Conservation (phyloP, 352 stramenopile species). For the Phytophthora vignae region DNA sequence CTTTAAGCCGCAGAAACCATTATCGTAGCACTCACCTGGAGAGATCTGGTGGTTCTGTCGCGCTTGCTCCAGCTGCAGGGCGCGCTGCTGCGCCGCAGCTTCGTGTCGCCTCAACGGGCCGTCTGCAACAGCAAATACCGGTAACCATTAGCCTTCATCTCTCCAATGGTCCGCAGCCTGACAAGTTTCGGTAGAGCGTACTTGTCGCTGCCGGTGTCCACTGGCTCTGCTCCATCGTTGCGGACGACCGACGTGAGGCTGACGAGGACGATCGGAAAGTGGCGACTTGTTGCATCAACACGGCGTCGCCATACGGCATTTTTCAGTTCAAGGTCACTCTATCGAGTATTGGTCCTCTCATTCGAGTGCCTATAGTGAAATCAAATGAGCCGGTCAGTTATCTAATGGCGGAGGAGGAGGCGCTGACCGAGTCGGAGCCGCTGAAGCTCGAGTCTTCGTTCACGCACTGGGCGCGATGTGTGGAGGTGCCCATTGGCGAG, state of each 20-base stretch:
- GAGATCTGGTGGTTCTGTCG: conserved; percentile 56
- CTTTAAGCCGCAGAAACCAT: not conserved
- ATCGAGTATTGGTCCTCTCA: conserved; percentile 1
- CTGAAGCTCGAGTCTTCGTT: conserved; percentile 79
- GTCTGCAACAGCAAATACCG: not conserved
- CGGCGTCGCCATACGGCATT: not conserved
- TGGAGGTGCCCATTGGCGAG: conserved; percentile 63
- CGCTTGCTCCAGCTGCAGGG: conserved; percentile 51
- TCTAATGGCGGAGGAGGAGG: conserved; percentile 68
- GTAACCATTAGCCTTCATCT: not conserved
- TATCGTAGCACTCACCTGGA: conserved; percentile 22
- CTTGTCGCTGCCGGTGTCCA: not conserved
- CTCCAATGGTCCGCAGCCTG: not conserved
- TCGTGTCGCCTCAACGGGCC: conserved; percentile 40
- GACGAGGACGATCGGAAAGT: conserved; percentile 15
- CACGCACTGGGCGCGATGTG: conserved; percentile 82
- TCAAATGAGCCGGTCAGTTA: conserved; percentile 10
- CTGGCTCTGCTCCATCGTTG: conserved; percentile 17
- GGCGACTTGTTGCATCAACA: conserved; percentile 34
- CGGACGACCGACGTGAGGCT: not conserved
- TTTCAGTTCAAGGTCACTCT: conserved; percentile 34
- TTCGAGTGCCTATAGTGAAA: conserved; percentile 11
- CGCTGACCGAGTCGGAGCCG: conserved; percentile 59
- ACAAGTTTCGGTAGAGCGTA: not conserved
- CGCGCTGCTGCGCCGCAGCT: conserved; percentile 39